Base-by-base conservation (phyloP, 805 yeast genomes). In the Pichia californica region DNA sequence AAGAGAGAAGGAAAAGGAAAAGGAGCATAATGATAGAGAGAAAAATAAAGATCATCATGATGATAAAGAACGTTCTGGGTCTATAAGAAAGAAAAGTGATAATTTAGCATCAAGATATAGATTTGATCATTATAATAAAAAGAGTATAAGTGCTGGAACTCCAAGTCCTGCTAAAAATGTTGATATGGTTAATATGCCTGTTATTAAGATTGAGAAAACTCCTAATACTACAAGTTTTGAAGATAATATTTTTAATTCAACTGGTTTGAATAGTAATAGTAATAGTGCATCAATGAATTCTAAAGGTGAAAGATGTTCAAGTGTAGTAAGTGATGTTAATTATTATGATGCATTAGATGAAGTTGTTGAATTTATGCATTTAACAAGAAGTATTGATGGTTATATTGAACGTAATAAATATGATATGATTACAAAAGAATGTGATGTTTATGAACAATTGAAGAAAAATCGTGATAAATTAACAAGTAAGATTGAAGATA, bases 61-160 rank as follows among this genome's bases (percentile, higher is more conserved):
- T 9, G 41, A 50, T 0, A 53, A 50, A 9, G 48, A 38, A 21
- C 42, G 52, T 13, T 33, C 47, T 23, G 52, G 48, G 25, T 55
- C 58, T n/a, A 26, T 54, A 9, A 52, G 57, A 10, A 49, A 50
- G 13, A 43, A 46, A 13, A 53, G 43, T 38, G 59, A 56, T 33
- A 58, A 59, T 40, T 52, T 53, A 3, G 60, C 61, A 3, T 50
- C 59, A 14, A 36, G 50, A 27, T 60, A 59, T 0, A 47, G 62
- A 36, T 56, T 53, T 29, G 58, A 53, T 29, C 61, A 52, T 32
- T 56, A 58, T 38, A 48, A 53, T 27, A 49, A 47, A 29, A 54
- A 52, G 15, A 40, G 41, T 31, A 31, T n/a, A n/a, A n/a, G 33
- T 14, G 39, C 37, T 3, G 30, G 13, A 7, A 33, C 11, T 19